Evolutionary conservation across 2,329 filamentous ascomycete species (phyloP).

Genomic region (Xylariaceae sp.): DNA sequence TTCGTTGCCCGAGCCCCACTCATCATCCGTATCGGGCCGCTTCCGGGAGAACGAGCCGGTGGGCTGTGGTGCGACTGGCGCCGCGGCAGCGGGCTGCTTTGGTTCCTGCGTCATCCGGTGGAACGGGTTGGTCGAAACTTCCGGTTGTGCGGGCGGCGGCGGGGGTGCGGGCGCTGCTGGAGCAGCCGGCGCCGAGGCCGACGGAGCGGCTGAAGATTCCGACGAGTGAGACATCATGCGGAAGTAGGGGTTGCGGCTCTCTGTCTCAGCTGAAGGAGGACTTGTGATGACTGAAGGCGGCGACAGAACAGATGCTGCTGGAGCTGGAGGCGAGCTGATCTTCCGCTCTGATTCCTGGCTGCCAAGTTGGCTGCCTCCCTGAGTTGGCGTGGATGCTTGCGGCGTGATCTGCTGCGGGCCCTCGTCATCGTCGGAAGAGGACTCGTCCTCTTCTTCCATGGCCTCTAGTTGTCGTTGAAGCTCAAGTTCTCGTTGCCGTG

Average conservation of each 20-base stretch:
- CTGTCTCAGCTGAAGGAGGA: conserved; percentile 54
- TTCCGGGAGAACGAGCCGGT: conserved; percentile 46
- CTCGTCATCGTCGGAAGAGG: conserved; percentile 75
- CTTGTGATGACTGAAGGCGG: conserved; percentile 44
- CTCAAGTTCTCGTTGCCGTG: conserved; percentile 82
- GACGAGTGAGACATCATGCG: conserved; percentile 71
- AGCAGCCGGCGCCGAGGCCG: conserved; percentile 33
- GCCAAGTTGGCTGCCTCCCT: conserved; percentile 41
- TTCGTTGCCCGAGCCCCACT: conserved; percentile 75
- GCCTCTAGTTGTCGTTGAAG: conserved; percentile 79
- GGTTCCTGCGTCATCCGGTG: conserved; percentile 69
- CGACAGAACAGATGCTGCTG: conserved; percentile 40
- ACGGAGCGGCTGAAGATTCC: conserved; percentile 41
- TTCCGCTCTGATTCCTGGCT: conserved; percentile 49
- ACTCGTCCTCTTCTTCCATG: conserved; percentile 62
- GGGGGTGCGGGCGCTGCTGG: conserved; percentile 35
- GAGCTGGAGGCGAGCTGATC: conserved; percentile 41
- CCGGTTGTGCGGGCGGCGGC: conserved; percentile 33
- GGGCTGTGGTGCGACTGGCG: conserved; percentile 34
- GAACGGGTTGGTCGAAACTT: conserved; percentile 90
- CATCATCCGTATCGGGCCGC: conserved; percentile 51
- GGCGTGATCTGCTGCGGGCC: conserved; percentile 62
- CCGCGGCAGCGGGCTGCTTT: conserved; percentile 35
- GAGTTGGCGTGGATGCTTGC: conserved; percentile 51
- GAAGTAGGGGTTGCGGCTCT: conserved; percentile 94